Evolutionary conservation across 2,329 filamentous ascomycete genomes (phyloP).

Genomic region (Penicillium sclerotigenum): DNA sequence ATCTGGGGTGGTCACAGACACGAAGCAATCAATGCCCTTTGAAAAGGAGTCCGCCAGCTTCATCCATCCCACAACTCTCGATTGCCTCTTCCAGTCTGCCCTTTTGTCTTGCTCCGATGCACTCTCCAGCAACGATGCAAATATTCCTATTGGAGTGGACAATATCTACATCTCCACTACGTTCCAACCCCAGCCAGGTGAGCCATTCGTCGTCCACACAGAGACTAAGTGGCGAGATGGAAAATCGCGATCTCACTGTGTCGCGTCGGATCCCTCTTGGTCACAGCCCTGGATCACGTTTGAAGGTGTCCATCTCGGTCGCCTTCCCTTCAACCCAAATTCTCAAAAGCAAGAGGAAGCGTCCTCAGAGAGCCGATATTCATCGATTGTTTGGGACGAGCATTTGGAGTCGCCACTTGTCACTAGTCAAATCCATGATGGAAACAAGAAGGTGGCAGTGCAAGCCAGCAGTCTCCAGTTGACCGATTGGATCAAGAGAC

Average conservation of each 20-base stretch:
- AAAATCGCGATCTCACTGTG: conserved; percentile 13
- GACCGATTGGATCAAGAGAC: conserved; percentile 15
- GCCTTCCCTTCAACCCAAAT: conserved; percentile 17
- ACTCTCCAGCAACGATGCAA: conserved; percentile 14
- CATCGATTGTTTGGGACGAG: conserved; percentile 16
- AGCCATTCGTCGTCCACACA: conserved; percentile 18
- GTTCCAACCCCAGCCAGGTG: conserved; percentile 15
- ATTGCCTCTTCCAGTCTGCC: conserved; percentile 23
- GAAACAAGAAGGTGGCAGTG: background rate
- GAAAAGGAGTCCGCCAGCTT: conserved; percentile 15
- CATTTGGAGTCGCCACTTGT: conserved; percentile 16
- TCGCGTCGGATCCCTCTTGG: conserved; percentile 17
- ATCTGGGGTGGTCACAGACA: conserved; percentile 15
- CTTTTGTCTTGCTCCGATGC: conserved; percentile 17
- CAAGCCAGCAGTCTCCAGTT: conserved; percentile 9
- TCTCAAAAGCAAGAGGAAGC: conserved; percentile 9
- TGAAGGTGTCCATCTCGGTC: conserved; percentile 21
- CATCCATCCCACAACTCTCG: conserved; percentile 23
- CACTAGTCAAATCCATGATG: background rate
- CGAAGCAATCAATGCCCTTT: conserved; percentile 17
- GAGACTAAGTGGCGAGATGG: conserved; percentile 16
- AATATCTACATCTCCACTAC: conserved; percentile 16
- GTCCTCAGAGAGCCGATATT: conserved; percentile 7
- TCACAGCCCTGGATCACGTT: conserved; percentile 19
- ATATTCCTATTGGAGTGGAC: conserved; percentile 21